A percentile compares a stretch with the other conserved stretches of the same genome.
Conservation (phyloP, 139 green algal genomes). For the Ostreobium quekettii region DNA sequence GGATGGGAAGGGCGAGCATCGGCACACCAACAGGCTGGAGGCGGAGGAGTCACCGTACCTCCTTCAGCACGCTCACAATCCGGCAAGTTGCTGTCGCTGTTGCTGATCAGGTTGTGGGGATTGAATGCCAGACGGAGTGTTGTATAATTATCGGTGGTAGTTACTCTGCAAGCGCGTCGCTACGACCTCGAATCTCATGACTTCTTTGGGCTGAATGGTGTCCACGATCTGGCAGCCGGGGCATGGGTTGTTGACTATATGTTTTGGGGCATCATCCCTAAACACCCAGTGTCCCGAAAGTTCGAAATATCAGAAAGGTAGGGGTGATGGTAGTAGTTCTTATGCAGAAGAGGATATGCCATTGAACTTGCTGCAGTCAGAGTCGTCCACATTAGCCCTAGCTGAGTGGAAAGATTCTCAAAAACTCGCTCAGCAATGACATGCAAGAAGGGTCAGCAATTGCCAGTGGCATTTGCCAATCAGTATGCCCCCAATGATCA, state of each 20-base stretch:
- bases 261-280: background rate
- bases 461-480: too few relatives aligned
- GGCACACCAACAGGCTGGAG: slow-evolving; percentile 36
- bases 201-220: background rate
- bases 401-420: too few relatives aligned
- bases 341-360: too few relatives aligned
- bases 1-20: too few relatives aligned
- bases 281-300: too few relatives aligned
- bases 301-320: too few relatives aligned
- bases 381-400: too few relatives aligned
- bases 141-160: background rate
- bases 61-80: slow-evolving; percentile 80
- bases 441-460: too few relatives aligned
- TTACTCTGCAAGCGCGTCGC: background rate
- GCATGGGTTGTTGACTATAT: background rate
- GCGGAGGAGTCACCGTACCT: slow-evolving; percentile 64
- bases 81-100: slow-evolving; percentile 33
- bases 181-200: background rate
- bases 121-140: background rate
- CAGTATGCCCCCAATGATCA: too few relatives aligned
- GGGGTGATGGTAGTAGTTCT: too few relatives aligned
- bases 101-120: background rate
- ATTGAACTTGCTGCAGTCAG: too few relatives aligned
- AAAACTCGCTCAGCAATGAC: too few relatives aligned
- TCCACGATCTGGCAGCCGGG: background rate